Conservation (phyloP, 73 alveolate genomes). For the Paraurostyla sp. region DNA sequence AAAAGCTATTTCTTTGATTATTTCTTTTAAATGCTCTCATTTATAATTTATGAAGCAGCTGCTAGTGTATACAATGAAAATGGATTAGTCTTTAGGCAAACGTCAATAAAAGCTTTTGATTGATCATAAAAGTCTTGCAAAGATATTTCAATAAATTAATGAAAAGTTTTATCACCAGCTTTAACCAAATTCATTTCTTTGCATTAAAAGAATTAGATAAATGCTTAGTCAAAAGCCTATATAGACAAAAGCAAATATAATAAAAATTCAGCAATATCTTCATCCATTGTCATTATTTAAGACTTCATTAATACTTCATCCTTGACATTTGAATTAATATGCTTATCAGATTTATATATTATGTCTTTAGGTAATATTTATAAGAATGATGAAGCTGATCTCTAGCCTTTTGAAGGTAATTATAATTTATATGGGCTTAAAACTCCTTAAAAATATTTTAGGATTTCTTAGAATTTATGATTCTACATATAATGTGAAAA, state of each 20-base stretch:
- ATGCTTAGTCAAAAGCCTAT: background rate
- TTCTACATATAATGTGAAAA: conserved; percentile 25
- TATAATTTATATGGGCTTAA: conserved; percentile 7
- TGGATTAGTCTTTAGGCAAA: conserved; percentile 6
- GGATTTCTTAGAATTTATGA: background rate
- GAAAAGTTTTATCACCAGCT: conserved; percentile 13
- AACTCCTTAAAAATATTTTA: background rate
- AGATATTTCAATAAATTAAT: conserved; percentile 28
- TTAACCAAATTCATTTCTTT: conserved; percentile 3
- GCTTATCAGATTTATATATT: conserved; percentile 21
- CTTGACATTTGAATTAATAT: too few relatives aligned
- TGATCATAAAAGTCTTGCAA: conserved; percentile 28
- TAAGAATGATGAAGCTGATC: background rate
- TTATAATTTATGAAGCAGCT: background rate
- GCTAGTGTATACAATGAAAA: conserved; percentile 2
- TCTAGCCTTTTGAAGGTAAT: background rate
- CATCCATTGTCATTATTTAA: conserved; percentile 28
- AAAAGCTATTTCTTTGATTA: background rate
- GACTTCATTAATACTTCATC: too few relatives aligned
- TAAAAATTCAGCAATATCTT: conserved; percentile 2
- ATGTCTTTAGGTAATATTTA: background rate
- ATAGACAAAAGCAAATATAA: background rate
- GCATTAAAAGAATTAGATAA: conserved; percentile 20
- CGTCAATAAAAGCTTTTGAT: background rate
- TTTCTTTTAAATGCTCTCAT: conserved; percentile 17